phyloP scores from a whole-genome alignment of 2,329 filamentous ascomycete species.

The Phialophora tarda region DNA sequence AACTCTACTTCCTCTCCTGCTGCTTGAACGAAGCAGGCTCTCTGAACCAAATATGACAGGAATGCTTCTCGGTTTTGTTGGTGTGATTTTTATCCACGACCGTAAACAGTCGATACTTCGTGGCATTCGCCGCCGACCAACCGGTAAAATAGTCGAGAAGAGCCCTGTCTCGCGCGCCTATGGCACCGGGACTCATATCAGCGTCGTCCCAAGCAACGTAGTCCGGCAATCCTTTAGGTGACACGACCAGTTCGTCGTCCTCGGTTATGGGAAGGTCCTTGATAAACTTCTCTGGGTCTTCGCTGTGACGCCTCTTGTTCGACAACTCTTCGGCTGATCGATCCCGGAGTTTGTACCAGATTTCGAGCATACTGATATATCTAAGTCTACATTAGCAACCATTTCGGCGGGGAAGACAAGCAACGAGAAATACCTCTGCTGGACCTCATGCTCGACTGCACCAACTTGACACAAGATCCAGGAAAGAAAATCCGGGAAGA shows the following conservation, averaged over 20 bases:
- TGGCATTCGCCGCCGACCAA: constrained; percentile 26
- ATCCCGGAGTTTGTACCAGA: constrained; percentile 11
- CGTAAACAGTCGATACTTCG: constrained; percentile 23
- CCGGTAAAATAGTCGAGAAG: constrained; percentile 29
- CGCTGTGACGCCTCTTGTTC: background rate
- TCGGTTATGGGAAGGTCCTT: background rate
- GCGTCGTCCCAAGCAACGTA: constrained; percentile 1
- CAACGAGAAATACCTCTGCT: background rate
- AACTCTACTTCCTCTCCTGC: background rate
- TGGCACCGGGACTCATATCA: constrained; percentile 4
- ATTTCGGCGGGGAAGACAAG: background rate
- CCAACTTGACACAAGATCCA: constrained; percentile 22
- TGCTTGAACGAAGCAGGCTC: constrained; percentile 4
- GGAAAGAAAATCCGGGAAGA: constrained; percentile 23
- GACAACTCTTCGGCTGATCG: constrained; percentile 5
- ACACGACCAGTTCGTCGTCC: constrained; percentile 15
- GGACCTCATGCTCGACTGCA: background rate
- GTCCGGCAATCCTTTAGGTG: constrained; percentile 7
- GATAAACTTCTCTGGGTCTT: constrained; percentile 18
- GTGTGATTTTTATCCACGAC: constrained; percentile 23
- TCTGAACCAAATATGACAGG: constrained; percentile 26
- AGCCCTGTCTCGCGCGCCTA: constrained; percentile 24
- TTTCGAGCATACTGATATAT: constrained; percentile 20
- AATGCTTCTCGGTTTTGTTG: constrained; percentile 22
- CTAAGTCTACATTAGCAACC: background rate